phyloP scores from a whole-genome alignment of 2,329 filamentous ascomycete genomes.

The Verticillium albo-atrum region DNA sequence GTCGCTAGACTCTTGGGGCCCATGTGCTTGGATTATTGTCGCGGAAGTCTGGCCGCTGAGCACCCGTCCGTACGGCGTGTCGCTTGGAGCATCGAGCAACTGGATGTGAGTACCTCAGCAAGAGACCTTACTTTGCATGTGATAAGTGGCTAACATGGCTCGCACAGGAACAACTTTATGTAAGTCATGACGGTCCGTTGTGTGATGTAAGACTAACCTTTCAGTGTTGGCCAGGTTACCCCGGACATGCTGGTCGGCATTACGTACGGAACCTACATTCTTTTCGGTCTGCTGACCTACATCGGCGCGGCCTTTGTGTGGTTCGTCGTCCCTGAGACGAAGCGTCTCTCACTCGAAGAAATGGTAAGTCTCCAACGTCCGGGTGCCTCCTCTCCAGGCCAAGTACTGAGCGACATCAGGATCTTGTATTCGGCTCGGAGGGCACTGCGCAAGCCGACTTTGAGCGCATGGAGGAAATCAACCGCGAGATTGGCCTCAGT shows the following conservation, averaged over 20 bases:
- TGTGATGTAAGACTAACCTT: background rate
- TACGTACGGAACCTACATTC: constrained; percentile 66
- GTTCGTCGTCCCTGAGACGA: constrained; percentile 62
- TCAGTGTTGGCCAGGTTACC: constrained; percentile 59
- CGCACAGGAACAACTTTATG: constrained; percentile 49
- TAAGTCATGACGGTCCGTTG: background rate
- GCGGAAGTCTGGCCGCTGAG: constrained; percentile 72
- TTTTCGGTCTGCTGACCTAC: constrained; percentile 63
- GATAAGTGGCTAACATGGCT: background rate
- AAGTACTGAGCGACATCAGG: constrained; percentile 27
- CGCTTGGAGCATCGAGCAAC: constrained; percentile 62
- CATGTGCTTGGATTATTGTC: constrained; percentile 70
- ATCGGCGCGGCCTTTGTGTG: constrained; percentile 58
- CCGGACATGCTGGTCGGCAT: constrained; percentile 63
- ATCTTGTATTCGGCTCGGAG: constrained; percentile 62
- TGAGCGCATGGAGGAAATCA: constrained; percentile 70
- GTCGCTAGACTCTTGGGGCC: constrained; percentile 61
- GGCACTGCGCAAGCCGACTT: constrained; percentile 63
- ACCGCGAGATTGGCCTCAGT: constrained; percentile 61
- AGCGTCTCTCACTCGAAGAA: constrained; percentile 59
- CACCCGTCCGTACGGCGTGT: constrained; percentile 65
- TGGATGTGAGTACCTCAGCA: constrained; percentile 45
- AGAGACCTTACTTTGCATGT: background rate
- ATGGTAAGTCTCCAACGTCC: constrained; percentile 36
- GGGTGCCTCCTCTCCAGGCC: no score